Base-by-base conservation (phyloP, 345 rosid species). In the Hibiscus syriacus region DNA sequence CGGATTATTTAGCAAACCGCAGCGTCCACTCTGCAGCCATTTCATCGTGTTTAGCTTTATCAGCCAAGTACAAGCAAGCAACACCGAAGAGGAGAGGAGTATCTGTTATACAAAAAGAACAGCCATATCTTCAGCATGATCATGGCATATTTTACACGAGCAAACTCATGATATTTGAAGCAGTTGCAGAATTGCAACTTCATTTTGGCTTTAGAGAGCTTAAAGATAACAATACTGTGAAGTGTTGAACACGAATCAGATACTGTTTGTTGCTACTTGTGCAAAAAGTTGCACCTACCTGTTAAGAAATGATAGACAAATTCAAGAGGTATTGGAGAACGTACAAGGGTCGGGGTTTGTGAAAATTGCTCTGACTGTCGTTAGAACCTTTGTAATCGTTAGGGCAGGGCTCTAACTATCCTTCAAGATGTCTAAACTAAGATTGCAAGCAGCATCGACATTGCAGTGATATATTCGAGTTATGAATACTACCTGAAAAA, bases 391-490 rank as follows among this genome's bases (percentile, higher is more conserved):
- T 6, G 90, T 82, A 58, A 93, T 79, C 14, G 97, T 90, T 71
- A 87, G 89, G 50, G 98, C 97, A 2, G 97, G 98, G 63, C 98
- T 93, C 98, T 97, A 93, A 63, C 84, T 77, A 25, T 87, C 88
- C 74, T 85, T 85, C 74, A 93, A 78, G 70, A 93, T 93, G 16
- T 85, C 89, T 78, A 93, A 76, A 64, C 80, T 78, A 32, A 93
- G 80, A 36, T 84, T 87, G 67, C 98, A 97, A 0, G 80, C 67
- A 36, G 84, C 72, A 80, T 90, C 98, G 13, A 93, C 94, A 46
- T 90, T 93, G 76, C 97, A 93, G 62, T 90, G 98, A 72, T 84
- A 93, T 65, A 90, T 93, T 19, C 96, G 87, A 43, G 98, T 93
- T 81, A 78, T 89, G 81, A 88, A 93, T 53, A 77, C 80, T 34